Base-by-base conservation (phyloP, 2,329 filamentous ascomycete species). In the Hymenotorrendiella dingleyae region DNA sequence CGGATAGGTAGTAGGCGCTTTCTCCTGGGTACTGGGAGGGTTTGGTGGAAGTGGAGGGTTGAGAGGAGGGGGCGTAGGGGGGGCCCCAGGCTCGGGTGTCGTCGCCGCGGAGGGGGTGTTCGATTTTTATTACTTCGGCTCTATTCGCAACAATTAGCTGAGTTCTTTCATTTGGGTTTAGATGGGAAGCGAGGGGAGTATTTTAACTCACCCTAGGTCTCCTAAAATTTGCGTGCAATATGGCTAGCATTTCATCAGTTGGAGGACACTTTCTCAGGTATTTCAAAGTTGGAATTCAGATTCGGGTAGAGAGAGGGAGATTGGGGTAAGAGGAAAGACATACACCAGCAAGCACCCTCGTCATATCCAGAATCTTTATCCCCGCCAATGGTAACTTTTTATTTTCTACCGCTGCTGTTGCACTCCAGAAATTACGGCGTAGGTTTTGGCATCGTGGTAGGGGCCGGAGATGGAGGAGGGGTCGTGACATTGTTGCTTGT, bases 141-240 rank as follows among this genome's bases (percentile, higher is more conserved):
- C 89, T 94, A 55, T 45, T 23, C 30, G 26, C 50, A 28, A 34
- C 51, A 36, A 53, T 45, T 30, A 43, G 40, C 14, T 36, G 32
- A 35, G 28, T 36, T 19, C 26, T 16, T 4, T 46, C 43, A 45
- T 53, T 46, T 57, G 62, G 55, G 54, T 55, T 50, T 49, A 23
- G 28, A 26, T 45, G 48, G 26, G n/a, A n/a, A n/a, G n/a, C n/a
- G n/a, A n/a, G n/a, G n/a, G n/a, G n/a, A n/a, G n/a, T n/a, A n/a
- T n/a, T n/a, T n/a, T n/a, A 7, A 51, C 80, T 64, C 79, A 95
- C 91, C 93, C 93, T 55, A 98, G 74, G 66, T 98, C 93, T 43
- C 91, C 93, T 8, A 98, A 69, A 41, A 98, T 96, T 64, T 98
- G 93, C 27, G 93, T 97, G 59, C 89, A 96, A 61, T 97, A 97